phyloP scores from a whole-genome alignment of 2,329 filamentous ascomycete species.

The Aspergillus caelatus region DNA sequence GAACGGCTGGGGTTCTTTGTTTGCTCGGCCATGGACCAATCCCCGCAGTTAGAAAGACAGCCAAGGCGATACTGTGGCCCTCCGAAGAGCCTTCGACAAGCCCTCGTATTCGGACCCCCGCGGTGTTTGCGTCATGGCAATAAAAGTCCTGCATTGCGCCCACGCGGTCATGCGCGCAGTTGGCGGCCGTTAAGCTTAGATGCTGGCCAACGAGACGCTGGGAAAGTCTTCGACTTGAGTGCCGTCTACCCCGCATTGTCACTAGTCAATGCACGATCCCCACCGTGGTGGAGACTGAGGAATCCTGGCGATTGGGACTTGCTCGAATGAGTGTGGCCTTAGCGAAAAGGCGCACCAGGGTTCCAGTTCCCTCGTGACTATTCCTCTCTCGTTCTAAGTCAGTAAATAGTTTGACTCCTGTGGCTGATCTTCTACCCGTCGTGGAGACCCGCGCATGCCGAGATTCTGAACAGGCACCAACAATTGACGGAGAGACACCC shows the following conservation, averaged over 20 bases:
- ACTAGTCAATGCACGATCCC: conserved; percentile 1
- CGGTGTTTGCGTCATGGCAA: neutral
- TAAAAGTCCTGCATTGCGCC: neutral
- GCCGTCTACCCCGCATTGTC: neutral
- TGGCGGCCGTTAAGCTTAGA: neutral
- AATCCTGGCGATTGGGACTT: neutral
- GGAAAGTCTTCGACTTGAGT: neutral
- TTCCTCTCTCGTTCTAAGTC: neutral
- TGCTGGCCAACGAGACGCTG: neutral
- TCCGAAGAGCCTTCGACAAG: neutral
- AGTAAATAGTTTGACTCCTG: neutral
- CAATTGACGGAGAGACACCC: neutral
- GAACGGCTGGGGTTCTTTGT: neutral
- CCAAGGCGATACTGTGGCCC: neutral
- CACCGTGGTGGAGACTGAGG: neutral
- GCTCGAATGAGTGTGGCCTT: neutral
- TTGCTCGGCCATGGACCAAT: neutral
- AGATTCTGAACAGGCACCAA: neutral
- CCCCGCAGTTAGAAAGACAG: neutral
- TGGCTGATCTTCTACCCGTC: neutral
- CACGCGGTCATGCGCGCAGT: neutral
- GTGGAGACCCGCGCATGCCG: neutral
- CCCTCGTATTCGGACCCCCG: neutral
- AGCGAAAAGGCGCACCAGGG: neutral
- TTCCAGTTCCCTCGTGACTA: neutral